phyloP scores from a whole-genome alignment of 148 eudicot species.

The Tetragonia tetragonoides region DNA sequence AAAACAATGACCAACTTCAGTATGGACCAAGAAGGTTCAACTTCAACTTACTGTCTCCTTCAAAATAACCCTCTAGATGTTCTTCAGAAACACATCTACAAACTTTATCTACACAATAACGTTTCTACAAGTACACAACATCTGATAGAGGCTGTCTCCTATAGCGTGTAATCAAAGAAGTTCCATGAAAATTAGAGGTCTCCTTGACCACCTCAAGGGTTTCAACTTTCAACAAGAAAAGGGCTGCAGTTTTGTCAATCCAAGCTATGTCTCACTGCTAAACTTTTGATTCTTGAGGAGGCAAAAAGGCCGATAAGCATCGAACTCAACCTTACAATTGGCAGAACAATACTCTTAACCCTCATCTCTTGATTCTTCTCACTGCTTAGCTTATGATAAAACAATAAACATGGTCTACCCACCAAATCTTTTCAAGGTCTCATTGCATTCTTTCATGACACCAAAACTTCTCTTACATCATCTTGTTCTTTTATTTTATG shows the following conservation, averaged over 20 bases:
- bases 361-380: no score
- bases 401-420: no score
- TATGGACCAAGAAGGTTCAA: neutral
- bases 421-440: neutral
- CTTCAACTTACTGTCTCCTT: neutral
- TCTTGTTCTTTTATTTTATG: constrained; percentile 13
- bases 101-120: neutral
- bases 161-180: neutral
- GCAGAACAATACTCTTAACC: neutral
- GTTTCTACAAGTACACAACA: neutral
- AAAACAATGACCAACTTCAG: neutral
- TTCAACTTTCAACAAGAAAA: neutral
- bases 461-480: neutral
- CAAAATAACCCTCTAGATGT: neutral
- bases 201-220: neutral
- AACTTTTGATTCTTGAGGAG: no score
- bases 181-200: neutral
- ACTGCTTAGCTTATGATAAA: no score
- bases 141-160: neutral
- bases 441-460: neutral
- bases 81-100: neutral
- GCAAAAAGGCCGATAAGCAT: no score
- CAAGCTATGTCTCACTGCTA: neutral
- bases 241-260: neutral
- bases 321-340: no score